Base-by-base conservation (phyloP, 1,139 yeast species). In the Saccharomycopsis hybrid region DNA sequence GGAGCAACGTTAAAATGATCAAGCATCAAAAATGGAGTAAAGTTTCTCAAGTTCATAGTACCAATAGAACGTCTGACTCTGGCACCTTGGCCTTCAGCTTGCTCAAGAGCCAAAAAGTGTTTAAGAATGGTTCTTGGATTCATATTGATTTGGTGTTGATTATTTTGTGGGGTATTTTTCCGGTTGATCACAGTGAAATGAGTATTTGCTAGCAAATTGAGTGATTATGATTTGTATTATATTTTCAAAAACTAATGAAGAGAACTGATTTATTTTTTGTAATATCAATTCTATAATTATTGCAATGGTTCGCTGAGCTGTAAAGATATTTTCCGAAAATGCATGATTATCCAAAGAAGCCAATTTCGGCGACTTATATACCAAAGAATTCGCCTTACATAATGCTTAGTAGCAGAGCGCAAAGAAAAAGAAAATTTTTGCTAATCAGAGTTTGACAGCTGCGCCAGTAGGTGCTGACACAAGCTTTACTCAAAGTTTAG, bases 61-160 rank as follows among this genome's bases (percentile, higher is more conserved):
- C 96, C 96, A 56, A 88, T 80, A 5, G 95, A 80, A 58, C 96
- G 74, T 60, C 95, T 74, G 11, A 88, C 96, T 38, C 74, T 68
- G 39, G 96, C 96, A 13, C 96, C 96, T 38, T 74, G 92, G 56
- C 96, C 96, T 68, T 88, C 96, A 18, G 84, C 72, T 64, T 85
- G 90, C 61, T 86, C 89, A 48, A 76, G 61, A 32, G 94, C 92
- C 53, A 76, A 68, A 57, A 86, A 73, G 45, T 77, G 70, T 61
- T 78, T 80, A 43, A 74, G 65, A 54, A 87, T 74, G 8, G 82
- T 66, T 72, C 92, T 76, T 25, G 60, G 48, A 18, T 53, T 53
- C 53, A 53, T 53, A n/a, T n/a, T n/a, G n/a, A n/a, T n/a, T n/a
- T n/a, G n/a, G n/a, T n/a, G n/a, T n/a, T n/a, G n/a, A 11, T 29